Percentiles rank a stretch among this genome's conserved stretches.
Evolutionary conservation across 169 alveolate species (phyloP).

Genomic region (Cryptosporidium ryanae): DNA sequence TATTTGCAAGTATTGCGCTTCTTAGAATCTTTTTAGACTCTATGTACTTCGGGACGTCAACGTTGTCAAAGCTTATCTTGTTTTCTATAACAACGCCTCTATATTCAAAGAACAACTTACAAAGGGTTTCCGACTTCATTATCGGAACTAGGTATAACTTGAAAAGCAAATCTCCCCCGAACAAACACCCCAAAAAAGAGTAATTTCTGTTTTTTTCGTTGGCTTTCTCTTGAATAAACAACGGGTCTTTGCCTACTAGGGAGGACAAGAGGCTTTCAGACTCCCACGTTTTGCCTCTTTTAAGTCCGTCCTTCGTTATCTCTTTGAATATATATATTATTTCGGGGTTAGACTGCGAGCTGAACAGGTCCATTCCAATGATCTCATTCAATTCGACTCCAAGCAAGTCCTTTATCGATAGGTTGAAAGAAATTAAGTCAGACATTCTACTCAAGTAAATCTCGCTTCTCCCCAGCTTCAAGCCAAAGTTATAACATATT

Average conservation of each 20-base stretch:
- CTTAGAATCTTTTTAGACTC: neutral
- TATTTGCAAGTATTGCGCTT: neutral
- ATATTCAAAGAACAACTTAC: conserved; percentile 31
- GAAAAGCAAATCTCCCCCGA: conserved; percentile 25
- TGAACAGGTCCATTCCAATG: neutral
- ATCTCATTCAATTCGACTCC: conserved; percentile 16
- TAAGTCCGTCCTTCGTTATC: conserved; percentile 1
- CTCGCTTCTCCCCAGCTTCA: conserved; percentile 16
- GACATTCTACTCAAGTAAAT: conserved; percentile 15
- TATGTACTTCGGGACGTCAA: neutral
- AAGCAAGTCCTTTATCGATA: conserved; percentile 19
- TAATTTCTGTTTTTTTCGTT: neutral
- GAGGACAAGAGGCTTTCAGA: neutral
- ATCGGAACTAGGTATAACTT: conserved; percentile 32
- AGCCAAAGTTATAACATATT: conserved; percentile 41
- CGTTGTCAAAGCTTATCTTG: neutral
- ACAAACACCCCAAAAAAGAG: conserved; percentile 18
- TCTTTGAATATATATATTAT: conserved; percentile 34
- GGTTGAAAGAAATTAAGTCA: conserved; percentile 34
- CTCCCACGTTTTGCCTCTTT: neutral
- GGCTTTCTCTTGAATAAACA: neutral
- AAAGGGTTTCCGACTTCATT: conserved; percentile 4
- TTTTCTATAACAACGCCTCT: conserved; percentile 24
- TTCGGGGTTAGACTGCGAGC: conserved; percentile 1
- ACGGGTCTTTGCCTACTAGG: neutral